phyloP scores from a whole-genome alignment of 257 asterid species.

The Solanum corneliomulleri region DNA sequence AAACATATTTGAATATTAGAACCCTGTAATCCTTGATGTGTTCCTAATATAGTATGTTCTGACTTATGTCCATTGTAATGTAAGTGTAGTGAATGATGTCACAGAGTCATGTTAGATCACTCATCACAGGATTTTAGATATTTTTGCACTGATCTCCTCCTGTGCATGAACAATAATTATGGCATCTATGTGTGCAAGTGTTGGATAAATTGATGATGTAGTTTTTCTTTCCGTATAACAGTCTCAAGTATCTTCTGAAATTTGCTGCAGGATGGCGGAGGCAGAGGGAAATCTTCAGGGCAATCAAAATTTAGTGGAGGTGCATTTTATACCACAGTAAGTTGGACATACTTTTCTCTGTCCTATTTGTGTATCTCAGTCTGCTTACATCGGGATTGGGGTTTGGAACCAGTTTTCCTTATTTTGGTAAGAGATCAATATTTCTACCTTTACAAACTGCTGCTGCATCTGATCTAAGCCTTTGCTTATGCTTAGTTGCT shows the following conservation, averaged over 20 bases:
- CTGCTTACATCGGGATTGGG: neutral
- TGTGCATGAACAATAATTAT: neutral
- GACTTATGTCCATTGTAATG: neutral
- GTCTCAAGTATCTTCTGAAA: neutral
- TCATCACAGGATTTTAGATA: neutral
- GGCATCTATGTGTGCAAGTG: neutral
- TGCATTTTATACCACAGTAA: slow-evolving; percentile 51
- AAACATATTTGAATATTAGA: neutral
- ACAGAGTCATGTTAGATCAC: neutral
- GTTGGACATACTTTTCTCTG: slow-evolving; percentile 10
- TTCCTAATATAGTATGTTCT: neutral
- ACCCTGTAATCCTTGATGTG: neutral
- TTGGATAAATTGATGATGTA: neutral
- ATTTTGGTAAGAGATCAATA: neutral
- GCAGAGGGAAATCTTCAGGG: slow-evolving; percentile 44
- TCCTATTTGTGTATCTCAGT: neutral
- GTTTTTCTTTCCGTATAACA: neutral
- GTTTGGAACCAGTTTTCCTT: neutral
- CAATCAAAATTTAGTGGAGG: slow-evolving; percentile 59
- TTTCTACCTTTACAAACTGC: neutral
- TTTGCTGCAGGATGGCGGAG: slow-evolving; percentile 40
- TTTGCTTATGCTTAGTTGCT: neutral
- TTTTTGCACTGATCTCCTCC: neutral
- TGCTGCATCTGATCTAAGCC: neutral
- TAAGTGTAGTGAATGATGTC: neutral